Evolutionary conservation across 768 basidiomycete genomes (phyloP).

Genomic region (Galerina marginata): DNA sequence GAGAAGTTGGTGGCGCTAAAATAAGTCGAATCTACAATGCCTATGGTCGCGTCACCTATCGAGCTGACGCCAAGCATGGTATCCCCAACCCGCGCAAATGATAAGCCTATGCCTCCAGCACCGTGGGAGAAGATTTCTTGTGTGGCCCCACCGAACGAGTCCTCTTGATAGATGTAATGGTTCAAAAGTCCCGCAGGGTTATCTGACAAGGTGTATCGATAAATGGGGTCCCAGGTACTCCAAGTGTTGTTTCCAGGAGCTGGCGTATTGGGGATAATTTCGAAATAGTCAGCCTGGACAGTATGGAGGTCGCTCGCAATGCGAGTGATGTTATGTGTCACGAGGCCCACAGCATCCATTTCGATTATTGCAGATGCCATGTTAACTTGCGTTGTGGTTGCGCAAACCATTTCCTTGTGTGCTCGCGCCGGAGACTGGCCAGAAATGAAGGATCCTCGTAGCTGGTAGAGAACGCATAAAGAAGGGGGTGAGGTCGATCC

Average conservation of each 20-base stretch:
- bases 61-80: neutral
- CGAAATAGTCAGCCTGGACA: conserved; percentile 3
- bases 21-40: neutral
- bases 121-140: neutral
- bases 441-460: neutral
- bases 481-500: neutral
- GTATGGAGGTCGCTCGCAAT: conserved; percentile 13
- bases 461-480: conserved; percentile 1
- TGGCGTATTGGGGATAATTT: neutral
- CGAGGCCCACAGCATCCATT: conserved; percentile 3
- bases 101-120: neutral
- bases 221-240: neutral
- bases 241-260: neutral
- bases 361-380: conserved; percentile 5
- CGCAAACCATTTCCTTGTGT: conserved; percentile 12
- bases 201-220: conserved; percentile 9
- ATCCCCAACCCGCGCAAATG: neutral
- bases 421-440: neutral
- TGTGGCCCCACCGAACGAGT: neutral
- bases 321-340: conserved; percentile 2
- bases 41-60: neutral
- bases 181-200: conserved; percentile 2
- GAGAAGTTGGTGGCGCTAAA: conserved; percentile 1
- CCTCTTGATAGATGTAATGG: conserved; percentile 10
- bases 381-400: conserved; percentile 9